Evolutionary conservation across 2,329 filamentous ascomycete genomes (phyloP), one percentile per base, ranked within the genome.

Genomic region (Alternaria sp.): DNA sequence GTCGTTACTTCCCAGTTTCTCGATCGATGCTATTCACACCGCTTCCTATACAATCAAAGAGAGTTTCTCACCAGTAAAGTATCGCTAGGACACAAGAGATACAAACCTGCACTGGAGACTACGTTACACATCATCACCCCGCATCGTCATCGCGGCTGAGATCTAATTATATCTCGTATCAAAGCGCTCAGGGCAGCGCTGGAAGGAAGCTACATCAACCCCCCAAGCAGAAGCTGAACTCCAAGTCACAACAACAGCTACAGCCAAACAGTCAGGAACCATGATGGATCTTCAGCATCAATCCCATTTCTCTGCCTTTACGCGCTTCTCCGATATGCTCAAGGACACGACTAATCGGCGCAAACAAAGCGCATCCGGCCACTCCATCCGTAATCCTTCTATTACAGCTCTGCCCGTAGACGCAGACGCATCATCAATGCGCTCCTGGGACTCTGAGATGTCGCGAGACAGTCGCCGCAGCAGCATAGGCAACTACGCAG

Each of bases 401-500:
- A 54, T 47, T 43, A 60, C 36, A 20, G 32, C 24, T n/a, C 39
- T 57, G 26, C 18, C 56, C 34, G n/a, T 43, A 41, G 59, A 49
- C 47, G 32, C 54, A 30, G 34, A 41, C 34, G 24, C 51, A 39
- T 24, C 41, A 34, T 43, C 32, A 41, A 41, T 41, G 11, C 48
- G 44, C 9, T 57, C 44, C 8, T 51, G 55, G 30, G 52, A 54
- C 48, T 54, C 51, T 9, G 56, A 59, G 5, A 5, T 24, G 14
- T 48, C 36, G 8, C 42, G 51, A 43, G 47, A 65, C 16, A 41
- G 28, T 32, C 63, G 63, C 7, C 61, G 64, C 7, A 65, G 58
- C 41, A 67, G 64, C 58, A 63, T 59, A n/a, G 59, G 56, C 32
- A 63, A 64, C 42, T 67, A 67, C 43, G 63, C 64, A 16, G 63